phyloP scores from a whole-genome alignment of 164 flowering plant genomes.

The Chimonanthus salicifolius region DNA sequence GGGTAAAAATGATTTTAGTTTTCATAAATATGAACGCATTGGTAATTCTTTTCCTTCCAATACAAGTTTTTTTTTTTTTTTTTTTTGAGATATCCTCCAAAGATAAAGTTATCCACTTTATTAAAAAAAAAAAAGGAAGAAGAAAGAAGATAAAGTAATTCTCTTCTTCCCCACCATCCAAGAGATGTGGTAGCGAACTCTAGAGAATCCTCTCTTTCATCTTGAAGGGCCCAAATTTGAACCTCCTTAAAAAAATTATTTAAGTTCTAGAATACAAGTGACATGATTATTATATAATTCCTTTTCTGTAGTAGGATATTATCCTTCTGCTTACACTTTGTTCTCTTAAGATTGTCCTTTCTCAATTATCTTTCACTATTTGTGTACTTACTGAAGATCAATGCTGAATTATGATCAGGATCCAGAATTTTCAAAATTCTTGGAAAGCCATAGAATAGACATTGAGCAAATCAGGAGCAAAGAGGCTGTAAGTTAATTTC shows the following conservation, averaged over 20 bases:
- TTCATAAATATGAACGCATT: no score
- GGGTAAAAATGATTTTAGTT: no score
- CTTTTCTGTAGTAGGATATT: background rate
- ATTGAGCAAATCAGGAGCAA: conserved; percentile 26
- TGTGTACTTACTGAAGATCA: background rate
- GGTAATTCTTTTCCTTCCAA: no score
- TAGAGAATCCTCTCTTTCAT: background rate
- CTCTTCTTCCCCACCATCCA: no score
- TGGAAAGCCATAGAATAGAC: conserved; percentile 38
- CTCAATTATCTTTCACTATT: background rate
- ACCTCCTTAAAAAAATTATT: no score
- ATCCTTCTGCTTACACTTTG: background rate
- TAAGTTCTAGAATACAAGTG: background rate
- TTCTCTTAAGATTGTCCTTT: background rate
- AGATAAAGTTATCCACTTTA: no score
- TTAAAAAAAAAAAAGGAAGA: no score
- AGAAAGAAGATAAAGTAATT: no score
- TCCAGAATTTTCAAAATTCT: conserved; percentile 46
- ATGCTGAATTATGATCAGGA: conserved; percentile 45
- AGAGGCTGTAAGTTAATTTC: conserved; percentile 35
- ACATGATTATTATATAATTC: no score
- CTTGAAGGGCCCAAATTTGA: no score
- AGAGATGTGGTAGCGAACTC: no score
- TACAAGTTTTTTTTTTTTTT: no score
- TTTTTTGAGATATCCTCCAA: background rate